Evolutionary conservation across 2,329 filamentous ascomycete genomes (phyloP).

Genomic region (Penicillium sclerotigenum): DNA sequence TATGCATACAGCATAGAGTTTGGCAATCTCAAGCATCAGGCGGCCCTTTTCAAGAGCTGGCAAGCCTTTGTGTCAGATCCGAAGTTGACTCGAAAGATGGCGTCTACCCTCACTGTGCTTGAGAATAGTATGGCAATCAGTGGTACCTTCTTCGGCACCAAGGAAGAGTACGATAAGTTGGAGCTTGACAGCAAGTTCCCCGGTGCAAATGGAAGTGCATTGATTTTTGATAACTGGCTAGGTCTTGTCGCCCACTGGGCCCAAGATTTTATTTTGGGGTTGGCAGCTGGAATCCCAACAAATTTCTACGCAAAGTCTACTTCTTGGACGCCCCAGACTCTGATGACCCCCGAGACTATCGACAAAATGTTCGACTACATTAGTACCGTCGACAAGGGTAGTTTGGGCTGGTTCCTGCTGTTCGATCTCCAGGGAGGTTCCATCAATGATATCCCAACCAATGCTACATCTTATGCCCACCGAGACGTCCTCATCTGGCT

Average conservation of each 20-base stretch:
- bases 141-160: background rate
- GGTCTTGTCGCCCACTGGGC: background rate
- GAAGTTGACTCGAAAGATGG: background rate
- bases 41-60: background rate
- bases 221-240: background rate
- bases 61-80: background rate
- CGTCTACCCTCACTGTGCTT: background rate
- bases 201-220: slow-evolving; percentile 40
- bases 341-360: background rate
- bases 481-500: slow-evolving; percentile 62
- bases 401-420: background rate
- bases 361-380: background rate
- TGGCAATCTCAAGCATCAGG: slow-evolving; percentile 26
- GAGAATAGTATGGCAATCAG: background rate
- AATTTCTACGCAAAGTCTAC: background rate
- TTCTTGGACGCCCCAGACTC: background rate
- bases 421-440: slow-evolving; percentile 55
- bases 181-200: background rate
- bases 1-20: slow-evolving; percentile 57
- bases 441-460: slow-evolving; percentile 52
- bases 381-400: background rate
- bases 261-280: background rate
- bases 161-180: background rate
- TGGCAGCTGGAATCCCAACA: background rate
- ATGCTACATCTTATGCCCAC: slow-evolving; percentile 60